These are phyloP conservation scores for Dendrothele bispora DNA, from an alignment of 768 basidiomycete genomes.

Conservation along the genomic window DNA sequence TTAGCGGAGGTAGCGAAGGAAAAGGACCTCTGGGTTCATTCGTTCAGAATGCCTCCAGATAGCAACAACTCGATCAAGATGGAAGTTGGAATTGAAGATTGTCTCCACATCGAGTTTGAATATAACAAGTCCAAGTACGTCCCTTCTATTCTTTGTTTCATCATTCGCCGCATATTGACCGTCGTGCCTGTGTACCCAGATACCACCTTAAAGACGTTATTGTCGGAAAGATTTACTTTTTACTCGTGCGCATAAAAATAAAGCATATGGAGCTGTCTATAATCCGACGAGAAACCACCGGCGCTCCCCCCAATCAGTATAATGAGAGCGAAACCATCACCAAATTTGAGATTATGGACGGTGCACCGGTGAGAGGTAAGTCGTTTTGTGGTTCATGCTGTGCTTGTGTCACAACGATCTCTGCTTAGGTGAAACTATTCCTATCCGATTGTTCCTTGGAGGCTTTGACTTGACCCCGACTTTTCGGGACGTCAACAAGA, in stretches of 20 bases:
- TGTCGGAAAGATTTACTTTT: slow-evolving; percentile 98
- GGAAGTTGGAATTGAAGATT: slow-evolving; percentile 99
- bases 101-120: slow-evolving; percentile 98
- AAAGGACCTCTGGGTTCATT: slow-evolving; percentile 96
- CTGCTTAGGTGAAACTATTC: slow-evolving; percentile 88
- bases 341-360: slow-evolving; percentile 99
- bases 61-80: slow-evolving; percentile 98
- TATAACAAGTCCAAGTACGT: slow-evolving; percentile 99
- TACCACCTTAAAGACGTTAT: slow-evolving; percentile 99
- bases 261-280: slow-evolving; percentile 99
- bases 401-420: not conserved
- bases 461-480: slow-evolving; percentile 99
- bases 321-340: slow-evolving; percentile 99
- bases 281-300: slow-evolving; percentile 96
- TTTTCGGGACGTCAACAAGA: slow-evolving; percentile 99
- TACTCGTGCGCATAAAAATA: slow-evolving; percentile 98
- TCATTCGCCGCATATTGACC: slow-evolving; percentile 1
- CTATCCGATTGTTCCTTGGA: slow-evolving; percentile 95
- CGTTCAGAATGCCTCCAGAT: slow-evolving; percentile 97
- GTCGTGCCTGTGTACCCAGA: slow-evolving; percentile 48
- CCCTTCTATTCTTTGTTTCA: not conserved
- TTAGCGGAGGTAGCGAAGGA: slow-evolving; percentile 95
- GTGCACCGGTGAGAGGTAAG: slow-evolving; percentile 91
- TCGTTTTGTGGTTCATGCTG: not conserved
- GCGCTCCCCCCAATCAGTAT: slow-evolving; percentile 97